phyloP scores from a whole-genome alignment of 768 basidiomycete genomes.

The Roridomyces roridus region DNA sequence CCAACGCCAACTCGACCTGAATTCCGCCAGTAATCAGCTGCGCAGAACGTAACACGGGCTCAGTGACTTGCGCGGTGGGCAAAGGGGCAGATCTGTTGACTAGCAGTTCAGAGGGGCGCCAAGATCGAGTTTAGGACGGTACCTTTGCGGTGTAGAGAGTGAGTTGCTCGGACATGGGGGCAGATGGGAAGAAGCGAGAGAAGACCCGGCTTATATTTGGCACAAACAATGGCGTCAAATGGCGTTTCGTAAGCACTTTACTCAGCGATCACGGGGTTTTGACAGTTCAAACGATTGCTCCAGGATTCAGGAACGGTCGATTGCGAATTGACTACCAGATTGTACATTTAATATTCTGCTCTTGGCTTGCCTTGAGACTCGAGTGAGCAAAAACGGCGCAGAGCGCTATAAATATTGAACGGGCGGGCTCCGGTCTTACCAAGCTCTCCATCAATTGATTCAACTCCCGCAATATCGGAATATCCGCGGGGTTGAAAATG shows the following conservation, averaged over 20 bases:
- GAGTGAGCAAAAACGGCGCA: too few species aligned
- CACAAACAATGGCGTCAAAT: background rate
- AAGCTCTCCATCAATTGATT: too few species aligned
- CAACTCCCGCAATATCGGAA: too few species aligned
- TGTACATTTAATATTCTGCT: too few species aligned
- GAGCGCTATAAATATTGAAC: too few species aligned
- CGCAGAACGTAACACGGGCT: background rate
- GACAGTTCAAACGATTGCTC: too few species aligned
- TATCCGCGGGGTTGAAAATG: too few species aligned
- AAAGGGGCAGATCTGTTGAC: conserved; percentile 58
- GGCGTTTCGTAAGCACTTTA: background rate
- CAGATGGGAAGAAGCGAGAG: background rate
- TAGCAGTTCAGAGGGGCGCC: background rate
- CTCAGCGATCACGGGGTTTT: too few species aligned
- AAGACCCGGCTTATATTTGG: background rate
- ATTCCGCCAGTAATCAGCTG: background rate
- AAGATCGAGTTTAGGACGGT: background rate
- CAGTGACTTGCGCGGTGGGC: conserved; percentile 56
- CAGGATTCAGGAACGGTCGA: too few species aligned
- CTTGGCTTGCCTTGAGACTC: too few species aligned
- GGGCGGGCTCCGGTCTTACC: too few species aligned
- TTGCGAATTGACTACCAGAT: too few species aligned
- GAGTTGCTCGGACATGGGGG: conserved; percentile 34
- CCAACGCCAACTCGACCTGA: conserved; percentile 66
- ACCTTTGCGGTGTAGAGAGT: conserved; percentile 59